Evolutionary conservation across 164 flowering plant species (phyloP), one percentile per base, ranked within the genome.

Genomic region (Vitis vinifera): DNA sequence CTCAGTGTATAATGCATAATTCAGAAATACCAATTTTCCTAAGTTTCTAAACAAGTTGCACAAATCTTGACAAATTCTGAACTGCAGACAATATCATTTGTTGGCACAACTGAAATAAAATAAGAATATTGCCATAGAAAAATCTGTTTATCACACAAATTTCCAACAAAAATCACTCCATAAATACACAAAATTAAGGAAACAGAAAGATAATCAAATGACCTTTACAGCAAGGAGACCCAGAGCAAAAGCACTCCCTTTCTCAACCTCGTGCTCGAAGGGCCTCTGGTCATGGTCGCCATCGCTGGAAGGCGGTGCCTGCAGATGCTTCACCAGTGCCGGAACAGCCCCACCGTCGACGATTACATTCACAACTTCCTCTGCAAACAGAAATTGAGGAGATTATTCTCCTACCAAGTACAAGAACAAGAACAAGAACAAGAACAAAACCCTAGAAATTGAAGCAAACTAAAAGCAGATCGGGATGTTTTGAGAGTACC

Each of bases 171-270:
- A 37, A 37, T 4, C 44, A 37, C 44, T 37, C 44, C 44, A 37
- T 37, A 37, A 37, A 37, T 37, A 37, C 44, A 37, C 8, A 58
- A 27, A 48, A 62, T 58, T 53, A 51, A 31, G 23, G 10, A 55
- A 55, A 16, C 12, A 30, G 11, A 63, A n/a, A 12, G 14, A 29
- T 16, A 31, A 47, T 14, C 16, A 66, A 62, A 55, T 37, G 13
- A 93, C 97, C 97, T 91, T 93, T 1, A 93, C 90, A 30, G 98
- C 94, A 19, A 93, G 93, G 65, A 91, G 93, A 9, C 98, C 94
- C 1, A 93, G 80, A 7, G 91, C 93, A 67, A 93, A 93, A 10
- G 97, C 97, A 63, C 93, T 82, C 27, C 91, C 97, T 67, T 91
- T 91, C 87, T 91, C 98, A 9, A 93, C 98, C 72, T 93, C 98